Percentiles rank a stretch among this genome's conserved stretches.
phyloP scores from a whole-genome alignment of 2,329 filamentous ascomycete species.

The Diaporthe vexans region DNA sequence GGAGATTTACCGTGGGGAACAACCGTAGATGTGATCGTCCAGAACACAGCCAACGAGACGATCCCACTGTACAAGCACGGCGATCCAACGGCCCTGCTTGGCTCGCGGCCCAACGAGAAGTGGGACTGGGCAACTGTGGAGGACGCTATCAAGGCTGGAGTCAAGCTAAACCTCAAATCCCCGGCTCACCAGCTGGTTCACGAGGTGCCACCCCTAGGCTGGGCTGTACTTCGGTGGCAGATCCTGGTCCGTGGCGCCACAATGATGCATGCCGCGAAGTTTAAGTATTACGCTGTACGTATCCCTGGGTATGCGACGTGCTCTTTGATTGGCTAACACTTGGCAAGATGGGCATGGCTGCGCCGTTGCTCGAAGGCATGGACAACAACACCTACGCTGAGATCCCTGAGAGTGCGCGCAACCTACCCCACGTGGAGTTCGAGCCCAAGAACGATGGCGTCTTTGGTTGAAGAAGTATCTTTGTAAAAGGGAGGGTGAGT shows the following conservation, averaged over 20 bases:
- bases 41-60: neutral
- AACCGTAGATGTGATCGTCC: neutral
- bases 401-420: no score
- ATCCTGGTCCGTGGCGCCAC: neutral
- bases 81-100: neutral
- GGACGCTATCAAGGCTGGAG: neutral
- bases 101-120: neutral
- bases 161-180: neutral
- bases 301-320: neutral
- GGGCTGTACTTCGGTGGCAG: neutral
- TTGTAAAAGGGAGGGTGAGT: no score
- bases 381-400: neutral
- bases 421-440: no score
- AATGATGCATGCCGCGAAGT: constrained; percentile 1
- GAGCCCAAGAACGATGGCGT: no score
- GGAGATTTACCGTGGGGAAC: neutral
- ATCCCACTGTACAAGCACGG: neutral
- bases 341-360: neutral
- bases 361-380: neutral
- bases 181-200: neutral
- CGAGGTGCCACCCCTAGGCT: neutral
- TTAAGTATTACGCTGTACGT: constrained; percentile 1
- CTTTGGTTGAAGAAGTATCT: no score
- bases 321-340: no score
- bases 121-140: neutral